Percentiles rank a stretch among this genome's conserved stretches.
These are phyloP conservation scores for Coemansia sp. DNA, from an alignment of 192 early-diverging fungal species.

Conservation along the genomic window DNA sequence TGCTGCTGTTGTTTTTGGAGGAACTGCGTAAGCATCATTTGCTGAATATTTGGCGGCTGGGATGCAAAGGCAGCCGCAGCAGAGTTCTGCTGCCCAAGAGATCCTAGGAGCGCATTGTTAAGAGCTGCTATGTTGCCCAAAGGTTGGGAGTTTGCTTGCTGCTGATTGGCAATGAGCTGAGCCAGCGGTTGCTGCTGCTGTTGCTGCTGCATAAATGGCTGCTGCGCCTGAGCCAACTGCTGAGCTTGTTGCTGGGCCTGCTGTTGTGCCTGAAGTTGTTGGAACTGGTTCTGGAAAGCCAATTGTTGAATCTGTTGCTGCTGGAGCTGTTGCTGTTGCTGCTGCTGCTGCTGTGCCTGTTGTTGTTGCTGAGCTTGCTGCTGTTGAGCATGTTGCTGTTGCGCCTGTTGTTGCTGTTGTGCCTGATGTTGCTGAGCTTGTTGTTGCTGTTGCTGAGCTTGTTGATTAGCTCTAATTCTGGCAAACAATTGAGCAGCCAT, in stretches of 20 bases:
- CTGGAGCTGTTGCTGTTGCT: slow-evolving; percentile 7
- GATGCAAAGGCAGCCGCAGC: slow-evolving; percentile 17
- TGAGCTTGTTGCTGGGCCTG: slow-evolving; percentile 19
- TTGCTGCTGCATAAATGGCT: slow-evolving; percentile 11
- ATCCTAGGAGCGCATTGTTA: slow-evolving; percentile 23
- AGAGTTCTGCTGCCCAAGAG: slow-evolving; percentile 23
- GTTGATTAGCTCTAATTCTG: slow-evolving; percentile 4
- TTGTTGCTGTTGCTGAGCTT: slow-evolving; percentile 13
- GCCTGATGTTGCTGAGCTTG: slow-evolving; percentile 8
- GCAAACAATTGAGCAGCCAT: background rate
- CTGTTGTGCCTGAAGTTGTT: slow-evolving; percentile 5
- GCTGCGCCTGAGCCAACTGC: slow-evolving; percentile 17
- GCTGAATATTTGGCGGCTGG: slow-evolving; percentile 35
- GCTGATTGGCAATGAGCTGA: slow-evolving; percentile 23
- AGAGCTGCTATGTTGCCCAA: slow-evolving; percentile 21
- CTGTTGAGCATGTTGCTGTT: slow-evolving; percentile 6
- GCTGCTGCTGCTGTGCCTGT: slow-evolving; percentile 9
- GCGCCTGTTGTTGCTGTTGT: slow-evolving; percentile 13
- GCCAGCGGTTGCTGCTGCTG: slow-evolving; percentile 12
- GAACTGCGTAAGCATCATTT: slow-evolving; percentile 22
- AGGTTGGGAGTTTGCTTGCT: slow-evolving; percentile 15
- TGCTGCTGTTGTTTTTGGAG: slow-evolving; percentile 23
- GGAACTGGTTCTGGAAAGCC: background rate
- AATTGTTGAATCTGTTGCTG: slow-evolving; percentile 2
- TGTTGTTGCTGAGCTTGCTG: slow-evolving; percentile 12